These are phyloP conservation scores for Suhomyces kilbournensis DNA, from an alignment of 805 yeast species.

Conservation along the genomic window DNA sequence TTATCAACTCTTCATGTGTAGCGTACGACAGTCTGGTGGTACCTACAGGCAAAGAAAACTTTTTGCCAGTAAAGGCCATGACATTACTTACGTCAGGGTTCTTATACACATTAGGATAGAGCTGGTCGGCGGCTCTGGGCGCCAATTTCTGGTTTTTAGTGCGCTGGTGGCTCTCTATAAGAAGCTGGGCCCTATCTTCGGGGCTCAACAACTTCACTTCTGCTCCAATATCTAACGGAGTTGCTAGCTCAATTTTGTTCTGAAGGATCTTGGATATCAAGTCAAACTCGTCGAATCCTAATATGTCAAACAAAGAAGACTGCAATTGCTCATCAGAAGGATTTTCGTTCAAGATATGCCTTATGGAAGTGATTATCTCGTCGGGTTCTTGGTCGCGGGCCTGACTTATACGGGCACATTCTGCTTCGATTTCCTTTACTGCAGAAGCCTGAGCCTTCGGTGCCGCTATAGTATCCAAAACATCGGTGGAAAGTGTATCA, in stretches of 20 bases:
- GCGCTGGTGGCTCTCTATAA: slow-evolving; percentile 46
- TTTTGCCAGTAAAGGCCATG: slow-evolving; percentile 68
- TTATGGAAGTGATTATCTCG: slow-evolving; percentile 27
- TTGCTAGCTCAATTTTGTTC: slow-evolving; percentile 28
- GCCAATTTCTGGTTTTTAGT: slow-evolving; percentile 50
- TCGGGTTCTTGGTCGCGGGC: slow-evolving; percentile 32
- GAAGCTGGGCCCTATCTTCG: slow-evolving; percentile 53
- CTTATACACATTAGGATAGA: slow-evolving; percentile 86
- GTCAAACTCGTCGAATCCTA: slow-evolving; percentile 87
- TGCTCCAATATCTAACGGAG: slow-evolving; percentile 8
- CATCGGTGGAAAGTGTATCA: slow-evolving; percentile 34
- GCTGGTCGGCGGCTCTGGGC: slow-evolving; percentile 43
- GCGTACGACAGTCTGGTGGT: slow-evolving; percentile 63
- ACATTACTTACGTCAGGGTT: slow-evolving; percentile 42
- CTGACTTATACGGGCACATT: slow-evolving; percentile 32
- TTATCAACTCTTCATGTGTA: slow-evolving; percentile 73
- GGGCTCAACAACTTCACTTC: slow-evolving; percentile 41
- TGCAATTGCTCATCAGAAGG: slow-evolving; percentile 61
- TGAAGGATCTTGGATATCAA: slow-evolving; percentile 63
- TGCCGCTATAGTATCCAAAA: slow-evolving; percentile 19
- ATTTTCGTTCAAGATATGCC: slow-evolving; percentile 31
- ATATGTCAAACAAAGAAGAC: slow-evolving; percentile 66
- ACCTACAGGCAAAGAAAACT: slow-evolving; percentile 76
- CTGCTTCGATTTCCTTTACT: slow-evolving; percentile 22
- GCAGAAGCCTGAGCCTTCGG: slow-evolving; percentile 3